Conservation (phyloP, 2,329 filamentous ascomycete species). For the Didymella exigua region DNA sequence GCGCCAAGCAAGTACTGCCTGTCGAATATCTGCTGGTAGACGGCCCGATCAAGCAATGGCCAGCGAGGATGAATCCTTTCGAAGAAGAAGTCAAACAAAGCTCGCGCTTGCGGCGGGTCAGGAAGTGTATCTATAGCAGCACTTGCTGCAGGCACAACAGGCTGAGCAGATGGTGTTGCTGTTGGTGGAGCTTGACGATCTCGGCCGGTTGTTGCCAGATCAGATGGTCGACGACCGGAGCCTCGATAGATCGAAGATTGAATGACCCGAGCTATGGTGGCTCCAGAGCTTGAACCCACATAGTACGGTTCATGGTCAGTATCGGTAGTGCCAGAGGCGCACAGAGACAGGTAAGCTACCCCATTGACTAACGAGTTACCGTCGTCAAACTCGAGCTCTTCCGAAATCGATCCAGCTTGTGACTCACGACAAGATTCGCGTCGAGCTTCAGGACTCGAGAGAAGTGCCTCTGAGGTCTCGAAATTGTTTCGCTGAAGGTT, state of each 20-base stretch:
- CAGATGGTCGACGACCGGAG: conserved; percentile 6
- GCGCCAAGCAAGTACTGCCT: conserved; percentile 26
- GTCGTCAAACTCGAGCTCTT: conserved; percentile 29
- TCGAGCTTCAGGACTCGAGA: not conserved
- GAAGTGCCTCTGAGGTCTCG: not conserved
- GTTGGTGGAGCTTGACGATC: not conserved
- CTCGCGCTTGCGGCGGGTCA: conserved; percentile 21
- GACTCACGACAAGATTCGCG: conserved; percentile 1
- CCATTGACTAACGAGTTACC: conserved; percentile 33
- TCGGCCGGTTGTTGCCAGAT: not conserved
- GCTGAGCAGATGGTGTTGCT: not conserved
- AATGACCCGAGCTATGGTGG: conserved; percentile 36
- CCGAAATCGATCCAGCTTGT: conserved; percentile 15
- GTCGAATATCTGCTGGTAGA: conserved; percentile 31
- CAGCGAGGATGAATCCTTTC: conserved; percentile 36
- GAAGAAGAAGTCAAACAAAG: conserved; percentile 34
- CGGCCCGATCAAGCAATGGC: conserved; percentile 31
- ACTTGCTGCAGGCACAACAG: not conserved
- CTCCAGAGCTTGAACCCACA: conserved; percentile 37
- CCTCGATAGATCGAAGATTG: conserved; percentile 33
- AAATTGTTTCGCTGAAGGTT: not conserved
- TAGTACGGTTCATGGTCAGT: conserved; percentile 32
- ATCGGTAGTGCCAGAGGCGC: conserved; percentile 35
- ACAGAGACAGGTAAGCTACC: conserved; percentile 36
- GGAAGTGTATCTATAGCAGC: conserved; percentile 15